Evolutionary conservation across 192 early-diverging fungal species (phyloP).

Genomic region (Phlyctochytrium bullatum): DNA sequence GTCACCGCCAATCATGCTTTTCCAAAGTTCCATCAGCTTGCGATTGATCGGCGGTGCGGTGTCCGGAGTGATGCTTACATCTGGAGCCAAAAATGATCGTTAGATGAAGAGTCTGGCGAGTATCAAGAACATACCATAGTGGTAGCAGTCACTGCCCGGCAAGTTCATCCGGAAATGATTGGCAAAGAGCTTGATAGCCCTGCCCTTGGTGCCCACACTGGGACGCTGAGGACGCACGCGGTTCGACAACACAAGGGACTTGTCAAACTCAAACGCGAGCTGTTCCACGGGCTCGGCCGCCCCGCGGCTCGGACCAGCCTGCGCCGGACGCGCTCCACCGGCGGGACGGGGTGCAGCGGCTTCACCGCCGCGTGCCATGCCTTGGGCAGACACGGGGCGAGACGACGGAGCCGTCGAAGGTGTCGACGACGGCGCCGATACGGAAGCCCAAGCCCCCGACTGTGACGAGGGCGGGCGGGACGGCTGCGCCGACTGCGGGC

Average conservation of each 20-base stretch:
- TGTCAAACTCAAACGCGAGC: slow-evolving; percentile 15
- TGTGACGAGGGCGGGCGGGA: neutral
- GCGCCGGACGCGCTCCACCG: neutral
- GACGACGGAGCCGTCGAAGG: neutral
- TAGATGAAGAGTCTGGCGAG: neutral
- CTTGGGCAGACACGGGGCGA: neutral
- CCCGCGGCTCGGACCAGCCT: neutral
- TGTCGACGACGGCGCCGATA: neutral
- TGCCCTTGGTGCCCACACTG: neutral
- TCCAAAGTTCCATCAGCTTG: slow-evolving; percentile 23
- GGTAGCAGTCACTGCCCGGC: slow-evolving; percentile 21
- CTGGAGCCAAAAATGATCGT: neutral
- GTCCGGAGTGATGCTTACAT: slow-evolving; percentile 24
- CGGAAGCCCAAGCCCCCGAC: neutral
- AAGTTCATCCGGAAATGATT: slow-evolving; percentile 19
- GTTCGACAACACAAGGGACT: slow-evolving; percentile 3
- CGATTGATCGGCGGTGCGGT: slow-evolving; percentile 18
- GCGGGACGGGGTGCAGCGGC: neutral
- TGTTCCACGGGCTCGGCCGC: neutral
- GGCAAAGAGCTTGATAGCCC: slow-evolving; percentile 19
- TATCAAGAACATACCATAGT: slow-evolving; percentile 7
- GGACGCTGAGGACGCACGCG: slow-evolving; percentile 17
- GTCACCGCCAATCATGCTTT: slow-evolving; percentile 1
- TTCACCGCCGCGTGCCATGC: neutral
- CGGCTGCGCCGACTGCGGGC: neutral